Evolutionary conservation across 176 grass and related monocot species (phyloP).

Genomic region (Bonia amplexicaulis): DNA sequence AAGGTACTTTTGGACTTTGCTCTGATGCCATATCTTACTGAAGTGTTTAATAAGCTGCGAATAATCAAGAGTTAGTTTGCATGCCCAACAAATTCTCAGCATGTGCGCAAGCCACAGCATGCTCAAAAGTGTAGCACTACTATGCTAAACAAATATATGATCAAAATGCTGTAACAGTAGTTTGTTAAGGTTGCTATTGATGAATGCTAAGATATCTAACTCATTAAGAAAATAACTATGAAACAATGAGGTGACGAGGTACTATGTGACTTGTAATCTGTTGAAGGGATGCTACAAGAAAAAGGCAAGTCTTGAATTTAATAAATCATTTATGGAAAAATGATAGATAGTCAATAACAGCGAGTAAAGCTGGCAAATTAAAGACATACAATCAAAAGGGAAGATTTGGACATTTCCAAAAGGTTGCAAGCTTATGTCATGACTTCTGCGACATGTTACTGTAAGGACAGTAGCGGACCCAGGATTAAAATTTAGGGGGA

Average conservation of each 20-base stretch:
- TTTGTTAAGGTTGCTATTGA: background rate
- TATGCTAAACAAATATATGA: background rate
- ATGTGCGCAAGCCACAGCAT: background rate
- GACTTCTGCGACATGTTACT: background rate
- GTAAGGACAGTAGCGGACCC: too few relatives aligned
- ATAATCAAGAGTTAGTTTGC: background rate
- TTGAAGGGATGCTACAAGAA: background rate
- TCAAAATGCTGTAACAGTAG: background rate
- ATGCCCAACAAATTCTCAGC: background rate
- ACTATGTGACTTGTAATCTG: background rate
- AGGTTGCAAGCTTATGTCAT: background rate
- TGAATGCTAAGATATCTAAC: background rate
- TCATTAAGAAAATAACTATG: background rate
- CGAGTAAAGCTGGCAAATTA: background rate
- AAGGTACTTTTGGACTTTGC: slow-evolving; percentile 41
- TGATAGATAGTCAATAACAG: background rate
- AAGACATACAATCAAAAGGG: background rate
- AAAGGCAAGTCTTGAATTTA: background rate
- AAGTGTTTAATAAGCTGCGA: slow-evolving; percentile 48
- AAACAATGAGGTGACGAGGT: background rate
- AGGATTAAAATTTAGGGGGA: too few relatives aligned
- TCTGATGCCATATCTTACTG: slow-evolving; percentile 35
- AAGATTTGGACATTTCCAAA: background rate
- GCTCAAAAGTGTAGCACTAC: background rate
- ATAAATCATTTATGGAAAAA: background rate